phyloP scores from a whole-genome alignment of 1,139 yeast genomes.

The Candida tunisiensis region DNA sequence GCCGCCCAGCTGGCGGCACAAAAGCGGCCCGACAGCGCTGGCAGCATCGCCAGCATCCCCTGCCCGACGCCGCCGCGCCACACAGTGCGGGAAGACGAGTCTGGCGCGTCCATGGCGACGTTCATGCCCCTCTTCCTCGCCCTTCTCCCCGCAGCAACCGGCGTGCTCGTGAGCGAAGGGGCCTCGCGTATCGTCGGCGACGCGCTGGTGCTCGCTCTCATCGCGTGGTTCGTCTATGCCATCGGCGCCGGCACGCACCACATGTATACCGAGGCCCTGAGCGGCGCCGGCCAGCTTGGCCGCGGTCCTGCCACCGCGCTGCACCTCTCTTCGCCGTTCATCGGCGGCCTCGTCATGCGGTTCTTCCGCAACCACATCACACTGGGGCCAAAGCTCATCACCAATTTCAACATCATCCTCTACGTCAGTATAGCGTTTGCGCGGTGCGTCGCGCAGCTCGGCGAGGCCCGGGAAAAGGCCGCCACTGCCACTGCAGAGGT shows the following conservation, averaged over 20 bases:
- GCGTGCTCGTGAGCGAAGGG: conserved; percentile 8
- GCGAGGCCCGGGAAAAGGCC: too few species aligned
- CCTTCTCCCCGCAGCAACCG: conserved; percentile 9
- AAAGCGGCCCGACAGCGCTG: background rate
- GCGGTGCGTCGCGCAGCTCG: conserved; percentile 7
- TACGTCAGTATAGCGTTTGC: conserved; percentile 9
- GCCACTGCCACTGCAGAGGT: too few species aligned
- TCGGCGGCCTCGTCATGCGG: conserved; percentile 9
- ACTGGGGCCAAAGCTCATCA: conserved; percentile 8
- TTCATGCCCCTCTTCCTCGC: conserved; percentile 9
- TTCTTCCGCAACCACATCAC: conserved; percentile 8
- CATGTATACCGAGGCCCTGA: too few species aligned
- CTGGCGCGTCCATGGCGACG: background rate
- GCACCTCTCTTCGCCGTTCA: conserved; percentile 8
- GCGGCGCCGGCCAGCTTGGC: too few species aligned
- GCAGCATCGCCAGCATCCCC: background rate
- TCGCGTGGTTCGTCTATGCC: conserved; percentile 11
- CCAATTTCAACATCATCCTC: conserved; percentile 10
- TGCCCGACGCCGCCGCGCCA: background rate
- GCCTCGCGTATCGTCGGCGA: conserved; percentile 10
- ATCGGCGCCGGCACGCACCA: conserved; percentile 9
- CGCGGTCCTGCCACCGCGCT: conserved; percentile 6
- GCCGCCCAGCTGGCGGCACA: background rate
- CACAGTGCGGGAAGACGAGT: background rate
- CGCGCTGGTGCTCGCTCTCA: conserved; percentile 8